These are phyloP conservation scores for Neurospora sp. DNA, from an alignment of 495 filamentous ascomycete genomes.

Conservation along the genomic window DNA sequence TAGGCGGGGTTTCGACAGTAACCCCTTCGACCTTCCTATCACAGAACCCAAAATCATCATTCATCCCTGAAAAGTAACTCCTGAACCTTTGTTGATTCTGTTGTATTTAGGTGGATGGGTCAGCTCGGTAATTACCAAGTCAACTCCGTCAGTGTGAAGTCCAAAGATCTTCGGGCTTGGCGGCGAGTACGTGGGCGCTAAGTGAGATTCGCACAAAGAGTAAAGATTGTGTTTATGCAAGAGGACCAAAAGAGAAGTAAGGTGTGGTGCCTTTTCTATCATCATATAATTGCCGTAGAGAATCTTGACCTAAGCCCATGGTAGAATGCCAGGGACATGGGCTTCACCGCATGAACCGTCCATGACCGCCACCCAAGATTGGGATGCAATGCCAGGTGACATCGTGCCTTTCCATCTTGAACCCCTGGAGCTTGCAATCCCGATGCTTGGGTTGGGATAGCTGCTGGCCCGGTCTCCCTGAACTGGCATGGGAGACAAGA, in stretches of 20 bases:
- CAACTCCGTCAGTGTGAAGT: not conserved
- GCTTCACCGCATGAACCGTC: not conserved
- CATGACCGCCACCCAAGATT: not conserved
- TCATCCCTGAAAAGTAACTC: not conserved
- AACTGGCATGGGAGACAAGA: not conserved
- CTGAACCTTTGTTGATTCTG: not conserved
- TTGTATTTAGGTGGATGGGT: not conserved
- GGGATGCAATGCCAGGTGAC: not conserved
- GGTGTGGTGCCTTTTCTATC: not conserved
- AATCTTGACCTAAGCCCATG: not conserved
- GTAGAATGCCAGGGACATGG: not conserved
- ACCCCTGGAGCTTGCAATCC: not conserved
- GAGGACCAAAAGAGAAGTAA: not conserved
- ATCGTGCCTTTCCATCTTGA: not conserved
- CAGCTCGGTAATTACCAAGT: not conserved
- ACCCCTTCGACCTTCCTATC: not conserved
- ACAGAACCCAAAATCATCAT: not conserved
- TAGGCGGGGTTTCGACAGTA: not conserved
- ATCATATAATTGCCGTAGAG: not conserved
- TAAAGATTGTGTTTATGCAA: not conserved
- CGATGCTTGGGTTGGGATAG: not conserved
- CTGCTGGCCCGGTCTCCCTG: not conserved
- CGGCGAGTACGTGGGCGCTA: not conserved
- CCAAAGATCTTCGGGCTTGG: not conserved
- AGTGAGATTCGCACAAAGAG: not conserved